Conservation (phyloP, 164 flowering plant species). For the Echeveria elegans region DNA sequence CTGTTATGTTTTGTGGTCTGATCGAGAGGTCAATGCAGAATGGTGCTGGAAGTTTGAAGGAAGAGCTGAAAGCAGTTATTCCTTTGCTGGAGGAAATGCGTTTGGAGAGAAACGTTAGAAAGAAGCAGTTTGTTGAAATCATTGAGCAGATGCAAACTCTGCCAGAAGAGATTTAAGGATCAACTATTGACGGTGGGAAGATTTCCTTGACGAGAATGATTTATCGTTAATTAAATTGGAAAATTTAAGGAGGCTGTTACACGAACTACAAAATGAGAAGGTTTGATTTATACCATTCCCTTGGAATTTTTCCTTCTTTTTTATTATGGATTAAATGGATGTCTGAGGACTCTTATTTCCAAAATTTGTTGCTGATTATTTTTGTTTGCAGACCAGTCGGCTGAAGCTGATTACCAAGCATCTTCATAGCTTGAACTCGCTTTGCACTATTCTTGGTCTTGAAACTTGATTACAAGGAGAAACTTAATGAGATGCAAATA, state of each 20-base stretch:
- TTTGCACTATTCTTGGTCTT: constrained; percentile 70
- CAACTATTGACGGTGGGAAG: constrained; percentile 10
- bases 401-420: constrained; percentile 45
- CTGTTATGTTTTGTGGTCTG: background rate
- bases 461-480: constrained; percentile 51
- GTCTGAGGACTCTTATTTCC: background rate
- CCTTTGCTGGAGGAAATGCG: constrained; percentile 35
- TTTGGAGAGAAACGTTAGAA: constrained; percentile 28
- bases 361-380: background rate
- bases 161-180: constrained; percentile 21
- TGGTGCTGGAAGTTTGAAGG: constrained; percentile 27
- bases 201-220: constrained; percentile 23
- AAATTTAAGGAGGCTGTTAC: constrained; percentile 21
- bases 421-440: constrained; percentile 33
- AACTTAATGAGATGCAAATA: constrained; percentile 42
- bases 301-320: background rate
- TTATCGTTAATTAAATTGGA: constrained; percentile 31
- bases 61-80: constrained; percentile 22
- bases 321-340: background rate
- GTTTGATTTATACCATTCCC: constrained; percentile 11
- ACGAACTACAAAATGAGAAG: constrained; percentile 33
- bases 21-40: constrained; percentile 13
- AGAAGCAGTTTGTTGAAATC: constrained; percentile 28
- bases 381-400: constrained; percentile 42
- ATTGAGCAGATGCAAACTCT: constrained; percentile 23